Percentiles rank a stretch among this genome's conserved stretches.
Evolutionary conservation across 495 filamentous ascomycete genomes (phyloP).

Genomic region (Schizothecium vesticola): DNA sequence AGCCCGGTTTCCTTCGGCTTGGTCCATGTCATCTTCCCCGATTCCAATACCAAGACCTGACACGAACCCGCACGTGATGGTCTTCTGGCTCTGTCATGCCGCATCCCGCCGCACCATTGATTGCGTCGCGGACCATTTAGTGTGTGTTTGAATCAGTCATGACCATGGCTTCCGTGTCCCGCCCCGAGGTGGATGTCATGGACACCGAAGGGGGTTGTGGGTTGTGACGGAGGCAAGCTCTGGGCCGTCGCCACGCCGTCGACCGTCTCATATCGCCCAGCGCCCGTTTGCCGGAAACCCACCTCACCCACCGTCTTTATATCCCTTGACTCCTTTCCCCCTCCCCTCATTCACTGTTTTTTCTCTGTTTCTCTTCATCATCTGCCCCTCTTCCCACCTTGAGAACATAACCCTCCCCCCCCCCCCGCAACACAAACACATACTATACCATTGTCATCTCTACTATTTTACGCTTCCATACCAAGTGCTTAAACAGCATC

Average conservation of each 20-base stretch:
- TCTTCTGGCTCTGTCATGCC: neutral
- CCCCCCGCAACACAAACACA: too few relatives aligned
- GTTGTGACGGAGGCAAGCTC: neutral
- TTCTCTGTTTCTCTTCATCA: neutral
- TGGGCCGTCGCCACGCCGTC: neutral
- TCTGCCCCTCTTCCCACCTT: neutral
- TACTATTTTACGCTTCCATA: neutral
- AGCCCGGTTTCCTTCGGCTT: conserved; percentile 9
- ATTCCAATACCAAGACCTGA: neutral
- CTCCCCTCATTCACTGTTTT: neutral
- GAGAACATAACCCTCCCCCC: neutral
- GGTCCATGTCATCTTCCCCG: neutral
- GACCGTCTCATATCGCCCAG: neutral
- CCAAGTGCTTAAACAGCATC: neutral
- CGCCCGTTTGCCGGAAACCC: neutral
- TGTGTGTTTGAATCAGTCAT: neutral
- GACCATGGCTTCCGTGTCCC: neutral
- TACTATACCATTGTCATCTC: neutral
- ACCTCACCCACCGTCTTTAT: conserved; percentile 3
- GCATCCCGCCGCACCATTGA: neutral
- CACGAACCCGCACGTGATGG: neutral
- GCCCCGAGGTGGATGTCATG: too few relatives aligned
- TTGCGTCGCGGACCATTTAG: neutral
- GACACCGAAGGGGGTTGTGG: too few relatives aligned
- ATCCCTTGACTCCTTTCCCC: neutral